Evolutionary conservation across 768 basidiomycete species (phyloP).

Genomic region (Leucocoprinus leucothites): DNA sequence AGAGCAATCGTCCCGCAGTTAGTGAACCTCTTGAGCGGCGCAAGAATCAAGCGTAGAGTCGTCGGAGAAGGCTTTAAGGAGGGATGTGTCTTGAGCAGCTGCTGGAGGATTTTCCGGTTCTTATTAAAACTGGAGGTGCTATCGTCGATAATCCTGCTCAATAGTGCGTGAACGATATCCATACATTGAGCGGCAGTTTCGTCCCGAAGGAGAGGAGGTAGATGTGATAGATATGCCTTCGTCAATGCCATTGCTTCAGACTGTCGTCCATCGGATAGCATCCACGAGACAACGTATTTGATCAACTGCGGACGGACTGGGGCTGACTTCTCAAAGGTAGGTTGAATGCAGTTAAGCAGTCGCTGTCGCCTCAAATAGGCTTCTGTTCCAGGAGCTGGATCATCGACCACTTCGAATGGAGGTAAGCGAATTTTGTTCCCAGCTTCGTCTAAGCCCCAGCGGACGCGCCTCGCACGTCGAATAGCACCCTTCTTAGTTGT

Average conservation of each 20-base stretch:
- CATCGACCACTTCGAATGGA: background rate
- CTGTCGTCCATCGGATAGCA: slow-evolving; percentile 40
- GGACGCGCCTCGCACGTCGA: slow-evolving; percentile 19
- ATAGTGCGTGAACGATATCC: slow-evolving; percentile 51
- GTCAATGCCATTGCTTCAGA: slow-evolving; percentile 42
- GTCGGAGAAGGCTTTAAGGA: slow-evolving; percentile 52
- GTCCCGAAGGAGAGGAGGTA: slow-evolving; percentile 41
- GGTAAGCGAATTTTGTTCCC: background rate
- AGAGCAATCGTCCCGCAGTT: slow-evolving; percentile 55
- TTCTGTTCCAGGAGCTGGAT: slow-evolving; percentile 7
- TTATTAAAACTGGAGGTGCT: slow-evolving; percentile 44
- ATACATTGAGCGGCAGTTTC: slow-evolving; percentile 36
- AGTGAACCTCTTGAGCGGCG: slow-evolving; percentile 43
- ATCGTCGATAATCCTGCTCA: slow-evolving; percentile 22
- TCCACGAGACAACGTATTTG: slow-evolving; percentile 32
- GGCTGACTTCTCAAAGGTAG: slow-evolving; percentile 4
- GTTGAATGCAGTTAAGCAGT: slow-evolving; percentile 17
- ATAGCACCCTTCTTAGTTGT: slow-evolving; percentile 27
- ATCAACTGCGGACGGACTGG: background rate
- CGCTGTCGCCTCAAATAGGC: slow-evolving; percentile 13
- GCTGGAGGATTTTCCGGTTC: slow-evolving; percentile 39
- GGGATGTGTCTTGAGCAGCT: slow-evolving; percentile 43
- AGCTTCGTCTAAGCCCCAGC: slow-evolving; percentile 1
- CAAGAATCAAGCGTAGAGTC: slow-evolving; percentile 59
- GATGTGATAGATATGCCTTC: slow-evolving; percentile 42